Evolutionary conservation across 345 rosid genomes (phyloP).

Genomic region (Bruguiera parviflora): DNA sequence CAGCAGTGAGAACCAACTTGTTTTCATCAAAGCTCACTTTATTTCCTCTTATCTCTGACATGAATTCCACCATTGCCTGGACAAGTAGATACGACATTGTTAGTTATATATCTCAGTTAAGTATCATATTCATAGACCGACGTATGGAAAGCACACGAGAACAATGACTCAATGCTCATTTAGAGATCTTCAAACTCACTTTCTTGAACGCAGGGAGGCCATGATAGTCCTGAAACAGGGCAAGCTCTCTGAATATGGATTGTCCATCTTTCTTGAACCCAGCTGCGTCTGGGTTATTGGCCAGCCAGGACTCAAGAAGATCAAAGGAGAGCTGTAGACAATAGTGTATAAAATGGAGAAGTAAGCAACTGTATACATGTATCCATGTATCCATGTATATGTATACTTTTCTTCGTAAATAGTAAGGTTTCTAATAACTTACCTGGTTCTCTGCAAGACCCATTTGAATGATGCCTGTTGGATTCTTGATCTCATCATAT

Average conservation of each 20-base stretch:
- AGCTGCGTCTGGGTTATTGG: constrained; percentile 61
- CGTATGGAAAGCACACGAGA: background rate
- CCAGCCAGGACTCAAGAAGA: constrained; percentile 66
- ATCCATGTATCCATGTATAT: too few relatives aligned
- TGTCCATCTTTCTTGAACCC: constrained; percentile 55
- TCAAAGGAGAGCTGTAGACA: constrained; percentile 66
- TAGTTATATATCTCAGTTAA: background rate
- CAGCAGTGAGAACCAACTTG: constrained; percentile 66
- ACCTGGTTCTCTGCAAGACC: constrained; percentile 92
- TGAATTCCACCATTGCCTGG: constrained; percentile 74
- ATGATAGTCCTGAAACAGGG: constrained; percentile 82
- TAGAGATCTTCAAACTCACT: constrained; percentile 28
- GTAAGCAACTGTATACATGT: background rate
- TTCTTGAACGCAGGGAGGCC: constrained; percentile 69
- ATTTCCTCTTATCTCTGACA: constrained; percentile 82
- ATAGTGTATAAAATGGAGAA: background rate
- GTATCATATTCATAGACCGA: background rate
- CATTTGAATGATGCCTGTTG: constrained; percentile 74
- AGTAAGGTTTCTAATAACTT: background rate
- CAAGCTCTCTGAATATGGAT: constrained; percentile 70
- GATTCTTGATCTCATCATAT: constrained; percentile 57
- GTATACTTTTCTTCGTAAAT: background rate
- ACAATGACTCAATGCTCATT: background rate
- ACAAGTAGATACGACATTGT: background rate
- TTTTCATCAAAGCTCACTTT: constrained; percentile 55